A percentile compares a stretch with the other conserved stretches of the same genome.
These are phyloP conservation scores for Gymnopus androsaceus DNA, from an alignment of 1,284 basidiomycete genomes.

Conservation along the genomic window DNA sequence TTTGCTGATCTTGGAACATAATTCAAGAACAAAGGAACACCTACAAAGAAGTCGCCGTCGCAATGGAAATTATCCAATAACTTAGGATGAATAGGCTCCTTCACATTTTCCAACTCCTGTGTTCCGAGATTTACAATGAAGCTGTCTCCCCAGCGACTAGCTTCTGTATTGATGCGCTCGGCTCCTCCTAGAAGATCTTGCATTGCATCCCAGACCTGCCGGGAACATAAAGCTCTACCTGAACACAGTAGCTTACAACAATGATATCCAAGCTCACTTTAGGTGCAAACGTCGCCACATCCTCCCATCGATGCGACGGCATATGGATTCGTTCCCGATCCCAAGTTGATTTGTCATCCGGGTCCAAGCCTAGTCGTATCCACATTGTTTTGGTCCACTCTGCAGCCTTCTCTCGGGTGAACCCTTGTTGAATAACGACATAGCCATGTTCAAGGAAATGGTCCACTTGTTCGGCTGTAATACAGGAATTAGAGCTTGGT, in stretches of 20 bases:
- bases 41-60: slow-evolving; percentile 63
- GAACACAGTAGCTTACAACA: background rate
- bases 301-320: slow-evolving; percentile 50
- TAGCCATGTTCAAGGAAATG: slow-evolving; percentile 60
- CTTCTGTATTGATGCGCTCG: slow-evolving; percentile 52
- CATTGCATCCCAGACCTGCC: slow-evolving; percentile 56
- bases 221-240: background rate
- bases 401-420: slow-evolving; percentile 50
- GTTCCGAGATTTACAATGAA: slow-evolving; percentile 63
- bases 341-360: slow-evolving; percentile 56
- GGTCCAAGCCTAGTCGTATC: slow-evolving; percentile 54
- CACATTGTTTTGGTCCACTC: slow-evolving; percentile 53
- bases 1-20: background rate
- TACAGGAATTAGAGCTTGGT: slow-evolving; percentile 5
- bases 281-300: slow-evolving; percentile 52
- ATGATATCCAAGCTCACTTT: slow-evolving; percentile 36
- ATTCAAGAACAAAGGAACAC: slow-evolving; percentile 15
- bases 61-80: slow-evolving; percentile 65
- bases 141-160: slow-evolving; percentile 55
- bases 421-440: slow-evolving; percentile 54
- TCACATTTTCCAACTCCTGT: slow-evolving; percentile 38
- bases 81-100: slow-evolving; percentile 35
- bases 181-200: slow-evolving; percentile 59
- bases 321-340: slow-evolving; percentile 56
- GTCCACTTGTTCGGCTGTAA: slow-evolving; percentile 46